Conservation (phyloP, 1,139 yeast species). For the Meyerozyma carpophila region DNA sequence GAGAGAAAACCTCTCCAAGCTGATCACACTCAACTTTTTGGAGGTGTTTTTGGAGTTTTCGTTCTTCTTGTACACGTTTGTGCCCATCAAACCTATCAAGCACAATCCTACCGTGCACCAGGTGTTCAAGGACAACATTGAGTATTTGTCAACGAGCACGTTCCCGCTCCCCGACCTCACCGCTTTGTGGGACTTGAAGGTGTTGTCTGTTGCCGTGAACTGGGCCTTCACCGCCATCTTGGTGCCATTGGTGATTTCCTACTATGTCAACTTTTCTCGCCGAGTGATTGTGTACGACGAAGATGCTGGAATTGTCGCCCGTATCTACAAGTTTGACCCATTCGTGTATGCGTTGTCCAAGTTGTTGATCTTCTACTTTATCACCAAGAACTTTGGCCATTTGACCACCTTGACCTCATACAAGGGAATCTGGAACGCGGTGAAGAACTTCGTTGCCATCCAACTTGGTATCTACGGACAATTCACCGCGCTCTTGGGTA, state of each 20-base stretch:
- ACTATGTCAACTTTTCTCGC: constrained; percentile 50
- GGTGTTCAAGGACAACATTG: constrained; percentile 29
- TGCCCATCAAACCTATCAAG: constrained; percentile 35
- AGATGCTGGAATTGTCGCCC: constrained; percentile 25
- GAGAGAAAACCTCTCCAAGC: constrained; percentile 45
- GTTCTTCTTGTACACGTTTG: constrained; percentile 30
- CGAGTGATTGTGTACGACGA: constrained; percentile 28
- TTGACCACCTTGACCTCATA: constrained; percentile 17
- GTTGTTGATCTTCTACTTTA: constrained; percentile 40
- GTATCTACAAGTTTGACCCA: constrained; percentile 50
- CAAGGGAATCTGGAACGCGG: constrained; percentile 30
- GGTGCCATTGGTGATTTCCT: constrained; percentile 43
- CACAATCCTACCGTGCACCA: constrained; percentile 36
- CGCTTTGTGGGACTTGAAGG: constrained; percentile 23
- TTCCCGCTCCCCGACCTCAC: constrained; percentile 33
- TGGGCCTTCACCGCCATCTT: constrained; percentile 40
- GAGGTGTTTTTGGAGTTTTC: constrained; percentile 35
- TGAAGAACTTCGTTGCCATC: constrained; percentile 30
- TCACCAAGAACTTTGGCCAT: constrained; percentile 26
- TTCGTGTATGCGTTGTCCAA: constrained; percentile 51
- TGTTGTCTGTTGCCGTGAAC: constrained; percentile 26
- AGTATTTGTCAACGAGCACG: constrained; percentile 19
- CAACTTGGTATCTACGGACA: constrained; percentile 34
- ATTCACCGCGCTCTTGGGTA: constrained; percentile 35
- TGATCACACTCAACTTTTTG: constrained; percentile 41